Evolutionary conservation across 2,329 filamentous ascomycete species (phyloP), one percentile per base, ranked within the genome.

Genomic region (Anisogramma anomala): DNA sequence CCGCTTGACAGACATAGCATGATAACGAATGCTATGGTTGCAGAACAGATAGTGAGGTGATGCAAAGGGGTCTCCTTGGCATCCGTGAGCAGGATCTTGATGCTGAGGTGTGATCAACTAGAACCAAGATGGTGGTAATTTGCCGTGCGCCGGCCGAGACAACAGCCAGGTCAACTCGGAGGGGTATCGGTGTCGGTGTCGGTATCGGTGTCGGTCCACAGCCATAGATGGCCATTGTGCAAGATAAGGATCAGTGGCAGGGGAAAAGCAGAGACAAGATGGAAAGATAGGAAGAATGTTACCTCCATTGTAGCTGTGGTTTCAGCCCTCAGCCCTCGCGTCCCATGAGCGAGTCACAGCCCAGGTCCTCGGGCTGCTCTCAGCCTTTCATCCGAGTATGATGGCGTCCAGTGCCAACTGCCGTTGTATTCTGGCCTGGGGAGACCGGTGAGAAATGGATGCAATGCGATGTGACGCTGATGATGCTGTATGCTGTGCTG

Each of bases 231-330:
- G n/a, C n/a, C n/a, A n/a, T n/a, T n/a, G n/a, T n/a, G n/a, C n/a
- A n/a, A n/a, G n/a, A 26, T 36, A 15, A 18, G 25, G 22, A 17
- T 27, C 15, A 36, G 13, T 18, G 27, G 32, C 10, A 6, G 15
- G 11, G 30, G 30, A 8, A 2, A 14, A 30, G 14, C 11, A 18
- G 17, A 20, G 18, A n/a, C 17, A 30, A 41, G 28, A 30, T 35
- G 34, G 33, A 28, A 33, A 25, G 31, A 17, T 20, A n/a, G 34
- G 26, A 32, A 14, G 13, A 28, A 14, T 20, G 33, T 41, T 47
- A 47, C 45, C 45, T 47, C 45, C 45, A 47, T 47, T n/a, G 30
- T 36, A 26, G 22, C 34, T 33, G 27, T 33, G 41, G 36, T 18
- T 28, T 35, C 42, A 41, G 36, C 20, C 20, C 10, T 31, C 23